phyloP scores from a whole-genome alignment of 2,329 filamentous ascomycete genomes.

The Periconia digitata region DNA sequence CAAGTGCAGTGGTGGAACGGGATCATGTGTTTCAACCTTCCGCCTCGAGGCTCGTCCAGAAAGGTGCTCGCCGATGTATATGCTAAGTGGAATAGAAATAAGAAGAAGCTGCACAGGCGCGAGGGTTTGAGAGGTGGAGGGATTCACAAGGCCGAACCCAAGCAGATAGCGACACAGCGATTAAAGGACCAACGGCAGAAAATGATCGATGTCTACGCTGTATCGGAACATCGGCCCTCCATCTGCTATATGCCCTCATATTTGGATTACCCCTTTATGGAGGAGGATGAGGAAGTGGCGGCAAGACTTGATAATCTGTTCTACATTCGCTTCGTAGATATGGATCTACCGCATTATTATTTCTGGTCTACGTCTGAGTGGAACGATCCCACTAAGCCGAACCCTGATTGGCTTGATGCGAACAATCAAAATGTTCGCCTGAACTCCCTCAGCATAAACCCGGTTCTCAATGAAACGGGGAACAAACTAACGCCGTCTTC shows the following conservation, averaged over 20 bases:
- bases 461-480: too few relatives aligned
- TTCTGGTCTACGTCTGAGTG: constrained; percentile 31
- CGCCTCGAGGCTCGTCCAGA: constrained; percentile 8
- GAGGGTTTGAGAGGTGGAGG: constrained; percentile 3
- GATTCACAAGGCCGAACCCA: constrained; percentile 7
- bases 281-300: not conserved
- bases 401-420: constrained; percentile 15
- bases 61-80: constrained; percentile 19
- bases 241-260: constrained; percentile 31
- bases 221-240: constrained; percentile 20
- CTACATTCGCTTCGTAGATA: constrained; percentile 29
- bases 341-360: constrained; percentile 36
- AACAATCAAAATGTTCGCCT: not conserved
- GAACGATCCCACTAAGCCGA: constrained; percentile 22
- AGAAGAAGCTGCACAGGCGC: constrained; percentile 2
- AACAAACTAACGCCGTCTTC: not conserved
- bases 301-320: constrained; percentile 22
- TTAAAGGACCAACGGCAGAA: constrained; percentile 13
- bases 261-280: constrained; percentile 17
- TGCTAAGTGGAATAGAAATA: constrained; percentile 15
- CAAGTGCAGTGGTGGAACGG: constrained; percentile 30
- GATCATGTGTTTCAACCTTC: constrained; percentile 29
- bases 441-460: too few relatives aligned
- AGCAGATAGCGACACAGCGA: constrained; percentile 9
- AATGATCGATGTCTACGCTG: constrained; percentile 23